phyloP scores from a whole-genome alignment of 2,329 filamentous ascomycete species.

The Huntiella savannae region DNA sequence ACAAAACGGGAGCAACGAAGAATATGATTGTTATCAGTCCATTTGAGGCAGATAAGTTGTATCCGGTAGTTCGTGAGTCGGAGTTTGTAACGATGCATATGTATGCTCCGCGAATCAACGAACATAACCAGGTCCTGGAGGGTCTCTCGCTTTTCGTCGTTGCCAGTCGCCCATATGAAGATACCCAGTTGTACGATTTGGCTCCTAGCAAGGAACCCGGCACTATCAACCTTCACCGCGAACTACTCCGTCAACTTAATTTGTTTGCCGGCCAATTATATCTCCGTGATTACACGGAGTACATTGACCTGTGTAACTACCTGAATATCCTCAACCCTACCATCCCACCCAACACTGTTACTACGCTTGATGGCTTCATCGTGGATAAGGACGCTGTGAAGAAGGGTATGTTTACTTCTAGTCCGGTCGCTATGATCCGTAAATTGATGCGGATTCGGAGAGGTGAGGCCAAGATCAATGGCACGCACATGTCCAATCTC shows the following conservation, averaged over 20 bases:
- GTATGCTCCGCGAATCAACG: constrained; percentile 28
- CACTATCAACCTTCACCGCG: neutral
- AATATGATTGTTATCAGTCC: constrained; percentile 37
- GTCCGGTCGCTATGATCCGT: constrained; percentile 22
- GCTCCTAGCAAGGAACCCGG: neutral
- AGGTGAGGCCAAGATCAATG: constrained; percentile 21
- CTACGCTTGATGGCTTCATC: constrained; percentile 21
- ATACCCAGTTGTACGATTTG: neutral
- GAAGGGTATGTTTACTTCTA: constrained; percentile 15
- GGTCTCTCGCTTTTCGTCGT: constrained; percentile 25
- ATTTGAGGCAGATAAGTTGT: constrained; percentile 36
- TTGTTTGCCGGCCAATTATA: constrained; percentile 53
- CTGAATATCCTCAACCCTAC: constrained; percentile 27
- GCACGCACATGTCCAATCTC: constrained; percentile 24
- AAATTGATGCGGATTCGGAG: constrained; percentile 20
- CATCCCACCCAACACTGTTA: constrained; percentile 12
- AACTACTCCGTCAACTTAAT: constrained; percentile 31
- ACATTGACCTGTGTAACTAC: constrained; percentile 29
- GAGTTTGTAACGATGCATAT: constrained; percentile 26
- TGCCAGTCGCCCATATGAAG: constrained; percentile 13
- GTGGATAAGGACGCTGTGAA: constrained; percentile 10
- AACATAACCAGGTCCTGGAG: constrained; percentile 24
- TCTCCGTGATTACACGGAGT: constrained; percentile 33
- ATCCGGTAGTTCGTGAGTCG: constrained; percentile 21
- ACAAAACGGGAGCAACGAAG: neutral